Percentiles rank a stretch among this genome's conserved stretches.
Conservation (phyloP, 2,329 filamentous ascomycete species). For the Sclerotinia sclerotiorum region DNA sequence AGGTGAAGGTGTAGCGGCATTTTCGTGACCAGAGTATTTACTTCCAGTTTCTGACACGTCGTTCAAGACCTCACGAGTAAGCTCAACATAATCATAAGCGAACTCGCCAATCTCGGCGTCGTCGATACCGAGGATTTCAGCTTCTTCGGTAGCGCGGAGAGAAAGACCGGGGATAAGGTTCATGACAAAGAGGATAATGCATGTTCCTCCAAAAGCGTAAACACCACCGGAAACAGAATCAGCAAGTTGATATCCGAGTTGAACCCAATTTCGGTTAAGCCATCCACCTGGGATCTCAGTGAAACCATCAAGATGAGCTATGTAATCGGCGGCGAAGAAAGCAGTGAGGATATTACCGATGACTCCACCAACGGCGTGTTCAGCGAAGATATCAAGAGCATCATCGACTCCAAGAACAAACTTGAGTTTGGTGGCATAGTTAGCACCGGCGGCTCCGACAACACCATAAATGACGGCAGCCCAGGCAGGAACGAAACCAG, state of each 20-base stretch:
- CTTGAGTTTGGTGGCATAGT: slow-evolving; percentile 90
- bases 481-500: slow-evolving; percentile 82
- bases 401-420: slow-evolving; percentile 80
- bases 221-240: slow-evolving; percentile 73
- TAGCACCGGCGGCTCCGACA: slow-evolving; percentile 73
- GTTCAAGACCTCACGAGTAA: slow-evolving; percentile 63
- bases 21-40: slow-evolving; percentile 18
- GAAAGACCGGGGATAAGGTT: slow-evolving; percentile 75
- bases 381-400: slow-evolving; percentile 84
- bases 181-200: slow-evolving; percentile 76
- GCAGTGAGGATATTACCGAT: slow-evolving; percentile 78
- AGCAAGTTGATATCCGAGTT: slow-evolving; percentile 79
- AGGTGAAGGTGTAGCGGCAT: slow-evolving; percentile 1
- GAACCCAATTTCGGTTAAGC: slow-evolving; percentile 80
- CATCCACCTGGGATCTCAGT: slow-evolving; percentile 72
- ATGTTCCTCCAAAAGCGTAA: slow-evolving; percentile 78
- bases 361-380: slow-evolving; percentile 75
- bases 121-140: slow-evolving; percentile 82
- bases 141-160: slow-evolving; percentile 72
- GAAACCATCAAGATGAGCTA: slow-evolving; percentile 74
- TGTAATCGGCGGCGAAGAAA: slow-evolving; percentile 82
- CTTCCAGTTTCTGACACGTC: slow-evolving; percentile 15
- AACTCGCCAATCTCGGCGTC: slow-evolving; percentile 92
- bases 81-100: slow-evolving; percentile 88
- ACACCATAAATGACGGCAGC: slow-evolving; percentile 77